Conservation (phyloP, 805 yeast genomes). For the Hanseniaspora hatyaiensis region DNA sequence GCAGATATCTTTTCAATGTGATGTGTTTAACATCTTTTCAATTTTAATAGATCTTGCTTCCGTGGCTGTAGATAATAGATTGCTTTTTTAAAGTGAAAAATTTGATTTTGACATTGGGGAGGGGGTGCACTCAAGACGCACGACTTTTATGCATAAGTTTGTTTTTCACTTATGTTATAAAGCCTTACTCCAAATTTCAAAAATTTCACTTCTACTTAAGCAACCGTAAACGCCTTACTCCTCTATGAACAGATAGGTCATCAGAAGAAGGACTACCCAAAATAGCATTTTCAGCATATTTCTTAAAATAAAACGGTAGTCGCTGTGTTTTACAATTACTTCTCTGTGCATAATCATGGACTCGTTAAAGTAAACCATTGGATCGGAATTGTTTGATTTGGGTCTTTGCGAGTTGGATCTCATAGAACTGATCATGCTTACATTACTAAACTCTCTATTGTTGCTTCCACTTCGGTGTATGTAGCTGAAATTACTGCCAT, state of each 20-base stretch:
- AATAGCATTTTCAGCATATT: not conserved
- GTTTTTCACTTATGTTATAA: too few species aligned
- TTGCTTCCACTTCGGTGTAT: not conserved
- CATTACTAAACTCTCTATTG: slow-evolving; percentile 6
- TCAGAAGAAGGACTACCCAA: slow-evolving; percentile 2
- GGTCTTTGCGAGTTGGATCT: not conserved
- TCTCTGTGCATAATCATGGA: slow-evolving; percentile 1
- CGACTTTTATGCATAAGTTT: too few species aligned
- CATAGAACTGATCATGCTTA: not conserved
- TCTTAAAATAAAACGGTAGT: not conserved
- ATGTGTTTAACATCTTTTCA: too few species aligned
- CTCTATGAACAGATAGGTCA: not conserved
- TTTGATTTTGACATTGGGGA: too few species aligned
- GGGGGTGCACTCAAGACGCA: too few species aligned
- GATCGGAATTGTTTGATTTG: not conserved
- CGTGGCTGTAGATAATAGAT: too few species aligned
- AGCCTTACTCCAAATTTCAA: too few species aligned
- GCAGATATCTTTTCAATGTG: too few species aligned
- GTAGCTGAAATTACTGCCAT: not conserved
- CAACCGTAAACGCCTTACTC: too few species aligned
- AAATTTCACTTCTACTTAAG: too few species aligned
- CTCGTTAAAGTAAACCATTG: not conserved
- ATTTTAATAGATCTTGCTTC: too few species aligned
- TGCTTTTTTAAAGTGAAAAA: too few species aligned
- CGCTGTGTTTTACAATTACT: not conserved